phyloP scores from a whole-genome alignment of 2,329 filamentous ascomycete genomes.

The Arthrinium puccinioides region DNA sequence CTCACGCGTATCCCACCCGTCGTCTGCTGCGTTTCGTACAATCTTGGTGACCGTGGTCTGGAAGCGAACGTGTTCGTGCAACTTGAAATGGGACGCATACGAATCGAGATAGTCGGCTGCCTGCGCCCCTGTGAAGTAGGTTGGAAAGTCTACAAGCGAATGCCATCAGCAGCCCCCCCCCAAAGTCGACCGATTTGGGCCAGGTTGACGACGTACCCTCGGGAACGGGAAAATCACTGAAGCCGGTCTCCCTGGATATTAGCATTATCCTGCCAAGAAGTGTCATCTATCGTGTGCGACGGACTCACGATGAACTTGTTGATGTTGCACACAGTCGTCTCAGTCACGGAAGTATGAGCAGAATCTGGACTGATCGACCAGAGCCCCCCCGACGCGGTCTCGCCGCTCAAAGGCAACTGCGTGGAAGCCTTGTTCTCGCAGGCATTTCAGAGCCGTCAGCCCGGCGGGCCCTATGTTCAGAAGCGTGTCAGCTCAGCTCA shows the following conservation, averaged over 20 bases:
- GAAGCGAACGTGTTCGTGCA: conserved; percentile 10
- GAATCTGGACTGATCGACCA: conserved; percentile 32
- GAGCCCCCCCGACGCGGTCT: conserved; percentile 31
- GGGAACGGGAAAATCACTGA: conserved; percentile 13
- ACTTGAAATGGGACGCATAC: conserved; percentile 11
- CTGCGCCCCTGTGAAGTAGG: conserved; percentile 8
- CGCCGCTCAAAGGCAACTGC: conserved; percentile 35
- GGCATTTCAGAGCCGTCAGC: conserved; percentile 32
- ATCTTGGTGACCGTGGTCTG: conserved; percentile 10
- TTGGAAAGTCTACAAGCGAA: conserved; percentile 6
- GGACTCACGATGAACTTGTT: conserved; percentile 18
- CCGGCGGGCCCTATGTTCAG: conserved; percentile 24
- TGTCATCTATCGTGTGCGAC: background rate
- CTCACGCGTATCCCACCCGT: conserved; percentile 12
- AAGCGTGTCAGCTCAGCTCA: background rate
- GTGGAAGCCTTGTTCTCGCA: conserved; percentile 36
- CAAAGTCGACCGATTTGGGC: no score
- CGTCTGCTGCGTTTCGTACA: conserved; percentile 9
- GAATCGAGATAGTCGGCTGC: conserved; percentile 11
- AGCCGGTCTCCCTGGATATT: conserved; percentile 9
- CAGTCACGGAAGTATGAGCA: conserved; percentile 11
- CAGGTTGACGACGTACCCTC: conserved; percentile 11
- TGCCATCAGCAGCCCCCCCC: background rate
- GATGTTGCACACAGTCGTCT: conserved; percentile 28
- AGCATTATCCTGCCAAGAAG: background rate